phyloP scores from a whole-genome alignment of 176 grass and related monocot species.

The Metroxylon sagu region DNA sequence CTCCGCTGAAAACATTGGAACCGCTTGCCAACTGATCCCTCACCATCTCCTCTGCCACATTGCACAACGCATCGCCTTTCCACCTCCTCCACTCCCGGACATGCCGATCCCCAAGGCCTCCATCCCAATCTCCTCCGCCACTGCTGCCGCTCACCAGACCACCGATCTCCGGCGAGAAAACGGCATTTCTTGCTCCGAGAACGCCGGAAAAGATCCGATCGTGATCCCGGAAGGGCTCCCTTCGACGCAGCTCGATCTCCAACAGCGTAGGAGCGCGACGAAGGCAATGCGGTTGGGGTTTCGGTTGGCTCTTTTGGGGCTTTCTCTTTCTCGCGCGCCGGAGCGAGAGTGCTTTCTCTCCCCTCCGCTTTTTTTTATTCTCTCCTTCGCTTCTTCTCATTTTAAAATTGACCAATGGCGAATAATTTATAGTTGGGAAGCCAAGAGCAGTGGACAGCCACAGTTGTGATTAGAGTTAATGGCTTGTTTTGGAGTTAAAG shows the following conservation, averaged over 20 bases:
- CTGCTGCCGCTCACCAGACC: constrained; percentile 18
- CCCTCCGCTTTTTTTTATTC: too few relatives aligned
- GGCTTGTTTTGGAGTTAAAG: too few relatives aligned
- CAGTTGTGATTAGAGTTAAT: too few relatives aligned
- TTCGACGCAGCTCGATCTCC: background rate
- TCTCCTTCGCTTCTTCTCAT: too few relatives aligned
- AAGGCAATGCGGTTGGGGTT: background rate
- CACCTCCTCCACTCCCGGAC: constrained; percentile 1
- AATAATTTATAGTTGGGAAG: too few relatives aligned
- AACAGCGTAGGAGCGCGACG: background rate
- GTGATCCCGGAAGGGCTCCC: background rate
- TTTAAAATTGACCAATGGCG: too few relatives aligned
- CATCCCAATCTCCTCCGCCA: constrained; percentile 27
- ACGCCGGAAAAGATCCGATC: background rate
- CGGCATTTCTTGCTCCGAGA: constrained; percentile 6
- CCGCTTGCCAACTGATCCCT: background rate
- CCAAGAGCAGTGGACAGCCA: too few relatives aligned
- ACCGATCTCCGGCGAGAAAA: background rate
- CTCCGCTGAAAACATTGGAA: background rate
- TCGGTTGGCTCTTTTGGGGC: too few relatives aligned
- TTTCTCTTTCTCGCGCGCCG: too few relatives aligned
- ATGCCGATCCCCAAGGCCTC: constrained; percentile 29
- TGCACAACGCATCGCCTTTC: background rate
- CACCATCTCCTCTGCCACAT: background rate
- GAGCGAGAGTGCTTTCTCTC: too few relatives aligned